phyloP scores from a whole-genome alignment of 2,329 filamentous ascomycete species.

The Didymosphaeria variabile region DNA sequence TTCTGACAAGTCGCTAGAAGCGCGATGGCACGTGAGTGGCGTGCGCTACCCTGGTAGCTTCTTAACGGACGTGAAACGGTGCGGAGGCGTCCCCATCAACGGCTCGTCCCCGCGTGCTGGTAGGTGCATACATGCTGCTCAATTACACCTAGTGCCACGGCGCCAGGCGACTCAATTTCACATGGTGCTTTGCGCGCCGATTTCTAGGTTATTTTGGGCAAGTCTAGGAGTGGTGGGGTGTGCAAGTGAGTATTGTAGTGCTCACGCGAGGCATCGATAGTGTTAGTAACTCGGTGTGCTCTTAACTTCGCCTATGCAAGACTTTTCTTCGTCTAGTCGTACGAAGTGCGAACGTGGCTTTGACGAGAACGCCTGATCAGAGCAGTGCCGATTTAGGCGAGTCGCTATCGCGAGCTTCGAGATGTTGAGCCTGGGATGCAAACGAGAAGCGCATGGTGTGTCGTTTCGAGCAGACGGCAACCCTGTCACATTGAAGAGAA shows the following conservation, averaged over 20 bases:
- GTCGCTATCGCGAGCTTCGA: background rate
- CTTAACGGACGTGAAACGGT: background rate
- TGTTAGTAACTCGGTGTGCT: background rate
- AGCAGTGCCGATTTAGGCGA: background rate
- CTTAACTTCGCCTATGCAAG: background rate
- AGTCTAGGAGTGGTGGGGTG: background rate
- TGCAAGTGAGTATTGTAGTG: background rate
- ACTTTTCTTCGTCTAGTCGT: background rate
- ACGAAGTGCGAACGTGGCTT: background rate
- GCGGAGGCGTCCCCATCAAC: background rate
- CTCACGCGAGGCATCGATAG: background rate
- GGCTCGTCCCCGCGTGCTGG: slow-evolving; percentile 1
- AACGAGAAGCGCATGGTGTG: slow-evolving; percentile 1
- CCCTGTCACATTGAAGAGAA: background rate
- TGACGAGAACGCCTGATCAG: background rate
- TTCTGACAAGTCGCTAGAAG: background rate
- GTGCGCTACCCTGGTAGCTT: background rate
- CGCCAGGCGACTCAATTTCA: background rate
- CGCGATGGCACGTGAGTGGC: background rate
- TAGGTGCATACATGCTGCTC: background rate
- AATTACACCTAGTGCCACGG: background rate
- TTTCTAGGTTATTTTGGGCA: background rate
- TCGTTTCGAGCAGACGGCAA: slow-evolving; percentile 1
- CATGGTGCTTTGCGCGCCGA: background rate
- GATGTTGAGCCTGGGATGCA: background rate